Base-by-base conservation (phyloP, 441 rosid species). In the Gossypium davidsonii region DNA sequence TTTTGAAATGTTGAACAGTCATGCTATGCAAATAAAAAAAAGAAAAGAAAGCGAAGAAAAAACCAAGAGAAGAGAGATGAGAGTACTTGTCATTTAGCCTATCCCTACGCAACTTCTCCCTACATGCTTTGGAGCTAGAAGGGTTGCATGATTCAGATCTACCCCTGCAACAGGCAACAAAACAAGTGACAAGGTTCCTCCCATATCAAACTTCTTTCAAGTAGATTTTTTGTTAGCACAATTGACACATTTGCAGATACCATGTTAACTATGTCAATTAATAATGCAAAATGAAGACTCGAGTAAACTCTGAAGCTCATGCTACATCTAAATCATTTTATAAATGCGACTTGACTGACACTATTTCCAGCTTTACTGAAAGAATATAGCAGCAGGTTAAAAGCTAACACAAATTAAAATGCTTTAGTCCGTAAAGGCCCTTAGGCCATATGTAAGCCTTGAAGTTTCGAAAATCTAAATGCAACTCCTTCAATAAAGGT, bases 81-180 rank as follows among this genome's bases (percentile, higher is more conserved):
- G 15, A 59, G 42, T 81, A 93, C 99, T 89, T 95, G 87, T 95
- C 98, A 76, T 95, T 95, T 31, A 95, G 89, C 79, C 85, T 87
- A 82, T 95, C 98, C 73, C 99, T 87, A 25, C 99, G 96, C 88
- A 83, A 79, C 86, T 95, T 95, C 89, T 95, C 98, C 84, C 99
- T 82, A 74, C 99, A 95, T 18, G 99, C 99, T 77, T 95, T 95
- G 3, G 99, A 92, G 92, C 92, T 86, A 65, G 96, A 80, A 55
- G 81, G 82, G 79, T 84, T 78, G 71, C 85, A 85, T n/a, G 87
- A 79, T 74, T 93, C 96, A 79, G 89, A 63, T 85, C 95, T 89
- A 72, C 75, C 85, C 90, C 99, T 93, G 86, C 76, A 79, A 67
- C 52, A 80, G n/a, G 3, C 7, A 59, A 39, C 37, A 11, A 15